phyloP scores from a whole-genome alignment of 805 yeast genomes.

The Schizosaccharomyces japonicus region DNA sequence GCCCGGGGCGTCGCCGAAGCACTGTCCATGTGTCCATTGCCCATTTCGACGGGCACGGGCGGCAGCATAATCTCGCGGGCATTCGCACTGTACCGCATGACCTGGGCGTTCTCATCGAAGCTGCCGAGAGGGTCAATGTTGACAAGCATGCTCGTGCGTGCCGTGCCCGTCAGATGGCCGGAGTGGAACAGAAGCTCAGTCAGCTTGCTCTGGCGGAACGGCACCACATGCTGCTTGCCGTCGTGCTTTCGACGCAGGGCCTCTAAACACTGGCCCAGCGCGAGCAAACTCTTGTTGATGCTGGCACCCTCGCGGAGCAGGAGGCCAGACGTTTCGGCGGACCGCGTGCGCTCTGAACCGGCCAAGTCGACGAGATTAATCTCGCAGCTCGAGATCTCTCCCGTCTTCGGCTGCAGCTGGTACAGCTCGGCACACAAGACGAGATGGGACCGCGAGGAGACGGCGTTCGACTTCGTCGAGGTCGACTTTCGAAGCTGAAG shows the following conservation, averaged over 20 bases:
- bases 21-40: too few relatives aligned
- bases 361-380: constrained; percentile 59
- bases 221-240: not conserved
- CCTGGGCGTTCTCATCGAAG: constrained; percentile 1
- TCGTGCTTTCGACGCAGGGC: constrained; percentile 13
- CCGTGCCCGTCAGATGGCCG: not conserved
- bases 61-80: not conserved
- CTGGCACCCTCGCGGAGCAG: constrained; percentile 48
- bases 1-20: not conserved
- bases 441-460: constrained; percentile 1
- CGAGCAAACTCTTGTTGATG: constrained; percentile 57
- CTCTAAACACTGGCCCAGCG: constrained; percentile 28
- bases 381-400: constrained; percentile 5
- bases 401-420: not conserved
- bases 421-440: not conserved
- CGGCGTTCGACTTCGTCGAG: not conserved
- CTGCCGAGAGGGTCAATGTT: not conserved
- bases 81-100: not conserved
- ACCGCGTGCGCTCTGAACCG: constrained; percentile 48
- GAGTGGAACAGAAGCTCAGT: constrained; percentile 1
- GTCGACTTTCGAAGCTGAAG: not conserved
- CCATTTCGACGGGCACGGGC: not conserved
- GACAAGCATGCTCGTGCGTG: not conserved
- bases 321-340: constrained; percentile 33
- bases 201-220: constrained; percentile 1